Evolutionary conservation across 106 monocot species (phyloP), one percentile per base, ranked within the genome.

Genomic region (Allium sativum): DNA sequence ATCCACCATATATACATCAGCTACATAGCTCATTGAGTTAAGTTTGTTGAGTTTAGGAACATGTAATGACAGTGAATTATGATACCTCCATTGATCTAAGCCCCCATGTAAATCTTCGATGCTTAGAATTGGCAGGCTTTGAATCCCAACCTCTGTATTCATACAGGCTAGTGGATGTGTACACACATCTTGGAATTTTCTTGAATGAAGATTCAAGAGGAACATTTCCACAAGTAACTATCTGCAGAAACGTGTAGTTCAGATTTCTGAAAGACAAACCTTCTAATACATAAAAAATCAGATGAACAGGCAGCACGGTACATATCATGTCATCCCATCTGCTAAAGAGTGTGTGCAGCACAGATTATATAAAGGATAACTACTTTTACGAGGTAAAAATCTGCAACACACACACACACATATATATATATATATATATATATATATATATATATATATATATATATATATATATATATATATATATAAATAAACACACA

Each of bases 91-190:
- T 50, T 21, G 86, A 86, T 45, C 82, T 77, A 17, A 82, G 68
- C 14, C 86, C 86, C 86, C 86, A 88, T 3, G 88, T 71, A 72
- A 88, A 78, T 13, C 74, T 74, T 11, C 74, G 74, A 67, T 83
- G 83, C 61, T 79, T n/a, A 21, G 80, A 31, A 64, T 83, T 80
- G 22, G 83, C 80, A 48, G 83, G 72, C 66, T 88, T 88, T 13
- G 83, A 80, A 42, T 83, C 83, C 83, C 77, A 88, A 20, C 83
- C 80, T 72, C 83, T 70, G 70, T 91, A 91, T 47, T 91, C 91
- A 76, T 77, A 83, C 68, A 91, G 68, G 52, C 82, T 77, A 21
- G 91, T 86, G 46, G 91, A 91, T 44, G 91, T 91, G 73, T 86
- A 91, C 18, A 91, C 91, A 68, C 87, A 87, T 68, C 86, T 82